Evolutionary conservation across 2,329 filamentous ascomycete species (phyloP).

Genomic region (Penicillium carneum): DNA sequence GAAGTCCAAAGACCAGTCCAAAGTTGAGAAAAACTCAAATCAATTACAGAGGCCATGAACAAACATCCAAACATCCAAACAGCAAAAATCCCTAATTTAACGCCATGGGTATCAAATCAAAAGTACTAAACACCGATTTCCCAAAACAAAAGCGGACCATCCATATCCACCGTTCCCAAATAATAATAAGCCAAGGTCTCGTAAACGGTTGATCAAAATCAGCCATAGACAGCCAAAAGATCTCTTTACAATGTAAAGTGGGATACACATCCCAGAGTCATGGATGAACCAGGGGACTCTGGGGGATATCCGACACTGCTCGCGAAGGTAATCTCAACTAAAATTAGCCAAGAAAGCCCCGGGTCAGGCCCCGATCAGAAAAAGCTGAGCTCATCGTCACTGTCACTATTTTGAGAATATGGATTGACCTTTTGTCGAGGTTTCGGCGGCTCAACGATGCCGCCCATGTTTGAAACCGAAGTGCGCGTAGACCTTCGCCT

Average conservation of each 20-base stretch:
- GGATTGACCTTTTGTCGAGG: conserved; percentile 35
- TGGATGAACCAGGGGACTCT: neutral
- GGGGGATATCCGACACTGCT: neutral
- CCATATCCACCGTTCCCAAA: conserved; percentile 16
- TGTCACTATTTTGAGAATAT: conserved; percentile 42
- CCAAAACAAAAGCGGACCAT: conserved; percentile 12
- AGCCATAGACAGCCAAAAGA: neutral
- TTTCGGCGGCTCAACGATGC: neutral
- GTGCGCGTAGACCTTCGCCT: conserved; percentile 26
- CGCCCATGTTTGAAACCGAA: conserved; percentile 16
- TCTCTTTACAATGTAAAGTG: conserved; percentile 12
- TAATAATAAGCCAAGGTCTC: conserved; percentile 7
- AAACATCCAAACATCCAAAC: neutral
- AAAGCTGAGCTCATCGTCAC: conserved; percentile 52
- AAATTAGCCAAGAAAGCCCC: conserved; percentile 4
- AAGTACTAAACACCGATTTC: conserved; percentile 10
- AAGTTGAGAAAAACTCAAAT: neutral
- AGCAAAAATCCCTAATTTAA: conserved; percentile 20
- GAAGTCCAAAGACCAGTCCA: neutral
- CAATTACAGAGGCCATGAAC: neutral
- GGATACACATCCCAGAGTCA: neutral
- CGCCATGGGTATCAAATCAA: conserved; percentile 31
- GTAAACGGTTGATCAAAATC: conserved; percentile 5
- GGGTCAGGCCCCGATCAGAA: conserved; percentile 30
- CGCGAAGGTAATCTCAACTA: neutral